Evolutionary conservation across 2,329 filamentous ascomycete species (phyloP).

Genomic region (Penicillium sp.): DNA sequence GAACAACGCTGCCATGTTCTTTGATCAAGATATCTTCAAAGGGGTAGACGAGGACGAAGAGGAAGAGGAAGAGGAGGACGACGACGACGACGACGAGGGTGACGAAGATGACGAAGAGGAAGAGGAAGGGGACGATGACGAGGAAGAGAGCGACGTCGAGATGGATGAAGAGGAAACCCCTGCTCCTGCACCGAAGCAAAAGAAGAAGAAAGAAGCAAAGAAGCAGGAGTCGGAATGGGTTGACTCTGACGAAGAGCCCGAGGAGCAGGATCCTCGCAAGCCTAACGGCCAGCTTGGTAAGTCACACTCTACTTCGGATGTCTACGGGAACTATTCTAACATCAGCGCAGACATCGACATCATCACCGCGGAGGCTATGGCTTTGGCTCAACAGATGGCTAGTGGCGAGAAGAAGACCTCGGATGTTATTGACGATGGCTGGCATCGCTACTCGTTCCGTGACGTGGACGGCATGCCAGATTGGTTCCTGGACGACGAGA

Average conservation of each 20-base stretch:
- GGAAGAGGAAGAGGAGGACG: constrained; percentile 36
- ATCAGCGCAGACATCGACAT: constrained; percentile 75
- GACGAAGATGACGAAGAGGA: constrained; percentile 31
- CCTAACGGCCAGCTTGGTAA: constrained; percentile 43
- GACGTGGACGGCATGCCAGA: constrained; percentile 89
- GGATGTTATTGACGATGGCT: constrained; percentile 82
- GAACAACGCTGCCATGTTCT: constrained; percentile 79
- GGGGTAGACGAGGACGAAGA: constrained; percentile 66
- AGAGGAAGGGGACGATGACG: constrained; percentile 36
- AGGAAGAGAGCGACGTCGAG: constrained; percentile 16
- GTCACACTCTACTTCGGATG: constrained; percentile 24
- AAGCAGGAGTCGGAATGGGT: constrained; percentile 24
- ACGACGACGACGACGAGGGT: constrained; percentile 28
- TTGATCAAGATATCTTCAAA: constrained; percentile 91
- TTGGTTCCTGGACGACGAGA: constrained; percentile 96
- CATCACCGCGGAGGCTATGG: constrained; percentile 99
- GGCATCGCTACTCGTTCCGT: constrained; percentile 87
- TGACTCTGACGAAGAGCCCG: constrained; percentile 36
- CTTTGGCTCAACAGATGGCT: constrained; percentile 84
- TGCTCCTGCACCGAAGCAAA: constrained; percentile 18
- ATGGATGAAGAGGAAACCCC: constrained; percentile 9
- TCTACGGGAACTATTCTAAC: constrained; percentile 17
- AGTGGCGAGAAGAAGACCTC: constrained; percentile 73
- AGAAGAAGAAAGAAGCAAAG: constrained; percentile 20
- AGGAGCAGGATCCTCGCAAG: constrained; percentile 38